These are phyloP conservation scores for Populus pruinosa DNA, from an alignment of 345 rosid genomes.

Conservation along the genomic window DNA sequence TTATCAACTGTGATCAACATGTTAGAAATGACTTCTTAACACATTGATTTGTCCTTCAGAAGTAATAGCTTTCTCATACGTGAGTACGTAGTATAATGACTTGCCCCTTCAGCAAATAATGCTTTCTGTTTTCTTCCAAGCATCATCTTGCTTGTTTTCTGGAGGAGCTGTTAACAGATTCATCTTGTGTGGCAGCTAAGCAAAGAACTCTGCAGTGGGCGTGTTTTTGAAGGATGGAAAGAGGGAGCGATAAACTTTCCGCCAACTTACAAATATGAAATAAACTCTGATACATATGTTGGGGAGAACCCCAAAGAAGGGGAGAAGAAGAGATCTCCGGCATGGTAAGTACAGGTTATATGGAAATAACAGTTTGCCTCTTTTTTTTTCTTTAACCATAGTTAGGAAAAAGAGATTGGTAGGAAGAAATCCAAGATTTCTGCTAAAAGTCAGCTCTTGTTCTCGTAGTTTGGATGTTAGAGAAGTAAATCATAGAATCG, in stretches of 20 bases:
- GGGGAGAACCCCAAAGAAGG: conserved; percentile 85
- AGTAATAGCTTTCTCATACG: not conserved
- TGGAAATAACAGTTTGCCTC: not conserved
- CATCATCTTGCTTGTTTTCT: not conserved
- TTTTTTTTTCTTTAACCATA: not conserved
- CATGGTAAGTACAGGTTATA: conserved; percentile 53
- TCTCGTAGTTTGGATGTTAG: not conserved
- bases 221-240: conserved; percentile 85
- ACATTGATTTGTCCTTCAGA: not conserved
- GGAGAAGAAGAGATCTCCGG: conserved; percentile 94
- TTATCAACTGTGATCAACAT: not conserved
- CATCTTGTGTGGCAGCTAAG: conserved; percentile 47
- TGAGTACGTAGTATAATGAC: not conserved
- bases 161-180: not conserved
- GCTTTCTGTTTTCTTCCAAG: not conserved
- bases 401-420: not conserved
- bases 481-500: not conserved
- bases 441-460: not conserved
- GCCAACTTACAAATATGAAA: conserved; percentile 94
- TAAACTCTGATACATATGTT: conserved; percentile 69
- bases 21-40: not conserved
- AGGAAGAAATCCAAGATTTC: not conserved
- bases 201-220: conserved; percentile 69
- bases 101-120: not conserved
- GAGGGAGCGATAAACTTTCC: conserved; percentile 84